Base-by-base conservation (phyloP, 2,329 filamentous ascomycete species). In the Fusarium xyrophilum region DNA sequence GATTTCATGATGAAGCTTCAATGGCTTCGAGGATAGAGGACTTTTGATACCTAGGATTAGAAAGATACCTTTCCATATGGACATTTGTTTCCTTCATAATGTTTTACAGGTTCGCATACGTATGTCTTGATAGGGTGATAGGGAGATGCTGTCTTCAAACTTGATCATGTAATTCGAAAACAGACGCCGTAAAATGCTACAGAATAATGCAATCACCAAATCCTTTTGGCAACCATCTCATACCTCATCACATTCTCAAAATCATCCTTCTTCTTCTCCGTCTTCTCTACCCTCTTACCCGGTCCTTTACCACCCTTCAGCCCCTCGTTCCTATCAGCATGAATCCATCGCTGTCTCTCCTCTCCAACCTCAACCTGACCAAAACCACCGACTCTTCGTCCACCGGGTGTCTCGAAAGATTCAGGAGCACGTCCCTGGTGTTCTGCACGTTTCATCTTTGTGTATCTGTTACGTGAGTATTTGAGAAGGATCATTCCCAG, bases 221-320 rank as follows among this genome's bases (percentile, higher is more conserved):
- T 99, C 76, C 96, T 86, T 85, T 97, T 98, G 1, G 93, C 93
- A 73, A 93, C 90, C 96, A 98, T 97, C 76, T 93, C 93, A 81
- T 97, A 99, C 73, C 96, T 85, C 85, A 88, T 67, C 89, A 93
- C 76, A 81, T 88, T 74, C 85, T 91, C 79, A 88, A 88, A 76
- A 87, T 82, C 80, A 3, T 68, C 69, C 54, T 87, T 85, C 57
- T 84, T 84, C 54, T 81, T 81, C 36, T 84, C 80, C 65, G 82
- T 40, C 43, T 70, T 73, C 8, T 69, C 81, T 27, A 84, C 84
- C 69, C 86, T 89, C 68, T 88, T 87, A 65, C 86, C 87, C 10
- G 85, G 86, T 9, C 75, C 73, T 56, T 78, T 80, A 7, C 72
- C 86, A 83, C 74, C 87, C 72, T 84, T 85, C 63, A 92, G 76